Evolutionary conservation across 1,139 yeast genomes (phyloP).

Genomic region (Saccharomycopsis hybrid): DNA sequence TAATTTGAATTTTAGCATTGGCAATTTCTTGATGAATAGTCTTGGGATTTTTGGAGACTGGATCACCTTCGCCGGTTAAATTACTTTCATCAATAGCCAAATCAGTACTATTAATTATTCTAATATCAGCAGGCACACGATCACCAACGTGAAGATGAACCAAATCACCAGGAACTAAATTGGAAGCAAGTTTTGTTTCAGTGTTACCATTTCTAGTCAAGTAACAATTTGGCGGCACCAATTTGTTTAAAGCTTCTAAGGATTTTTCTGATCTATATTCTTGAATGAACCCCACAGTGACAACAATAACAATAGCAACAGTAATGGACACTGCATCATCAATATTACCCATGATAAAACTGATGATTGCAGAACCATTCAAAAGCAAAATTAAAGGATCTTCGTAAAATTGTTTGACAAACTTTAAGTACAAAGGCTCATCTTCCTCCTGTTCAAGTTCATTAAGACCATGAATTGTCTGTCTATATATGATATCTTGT

Average conservation of each 20-base stretch:
- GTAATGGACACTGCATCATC: slow-evolving; percentile 91
- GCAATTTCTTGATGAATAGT: slow-evolving; percentile 30
- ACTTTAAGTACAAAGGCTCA: slow-evolving; percentile 63
- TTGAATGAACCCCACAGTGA: slow-evolving; percentile 92
- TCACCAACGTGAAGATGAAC: slow-evolving; percentile 89
- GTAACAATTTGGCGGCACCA: slow-evolving; percentile 93
- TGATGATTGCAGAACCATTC: slow-evolving; percentile 79
- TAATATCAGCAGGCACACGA: slow-evolving; percentile 87
- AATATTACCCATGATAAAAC: slow-evolving; percentile 84
- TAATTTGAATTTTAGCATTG: slow-evolving; percentile 39
- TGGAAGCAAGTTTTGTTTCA: slow-evolving; percentile 74
- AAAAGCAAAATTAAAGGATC: slow-evolving; percentile 83
- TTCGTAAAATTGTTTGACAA: slow-evolving; percentile 71
- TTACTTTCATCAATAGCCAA: slow-evolving; percentile 85
- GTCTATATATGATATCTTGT: slow-evolving; percentile 66
- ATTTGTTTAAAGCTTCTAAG: slow-evolving; percentile 78
- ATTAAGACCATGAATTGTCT: slow-evolving; percentile 70
- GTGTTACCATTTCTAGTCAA: slow-evolving; percentile 73
- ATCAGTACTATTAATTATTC: slow-evolving; percentile 72
- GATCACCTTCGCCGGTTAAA: slow-evolving; percentile 88
- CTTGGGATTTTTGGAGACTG: slow-evolving; percentile 56
- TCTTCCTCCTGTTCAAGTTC: slow-evolving; percentile 71
- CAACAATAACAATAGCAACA: slow-evolving; percentile 82
- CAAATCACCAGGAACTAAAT: slow-evolving; percentile 89
- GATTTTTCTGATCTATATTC: slow-evolving; percentile 94